phyloP scores from a whole-genome alignment of 139 green algal species.

The Coelastrella sp. region DNA sequence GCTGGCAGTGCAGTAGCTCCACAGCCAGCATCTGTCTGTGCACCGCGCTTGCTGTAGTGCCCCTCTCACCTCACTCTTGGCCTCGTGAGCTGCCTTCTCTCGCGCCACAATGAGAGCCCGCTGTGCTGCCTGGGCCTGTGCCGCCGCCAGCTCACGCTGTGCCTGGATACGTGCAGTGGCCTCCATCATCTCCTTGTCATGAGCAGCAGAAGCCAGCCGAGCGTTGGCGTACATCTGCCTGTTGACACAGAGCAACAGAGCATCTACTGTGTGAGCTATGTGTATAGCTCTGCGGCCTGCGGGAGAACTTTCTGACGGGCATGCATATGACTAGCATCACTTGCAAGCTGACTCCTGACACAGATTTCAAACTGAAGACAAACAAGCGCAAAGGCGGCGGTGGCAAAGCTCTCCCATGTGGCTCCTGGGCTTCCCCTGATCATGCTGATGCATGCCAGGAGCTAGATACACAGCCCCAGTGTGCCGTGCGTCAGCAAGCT shows the following conservation, averaged over 20 bases:
- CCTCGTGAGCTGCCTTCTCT: slow-evolving; percentile 84
- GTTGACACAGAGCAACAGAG: background rate
- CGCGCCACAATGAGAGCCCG: slow-evolving; percentile 73
- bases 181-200: slow-evolving; percentile 83
- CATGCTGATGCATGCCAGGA: background rate
- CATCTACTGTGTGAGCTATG: no score
- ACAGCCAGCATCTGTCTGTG: no score
- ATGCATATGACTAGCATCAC: no score
- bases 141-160: slow-evolving; percentile 63
- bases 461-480: background rate
- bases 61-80: slow-evolving; percentile 30
- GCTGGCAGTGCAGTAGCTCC: no score
- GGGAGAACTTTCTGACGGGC: no score
- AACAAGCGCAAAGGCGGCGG: no score
- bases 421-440: no score
- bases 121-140: slow-evolving; percentile 73
- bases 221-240: slow-evolving; percentile 83
- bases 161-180: slow-evolving; percentile 65
- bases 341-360: no score
- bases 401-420: no score
- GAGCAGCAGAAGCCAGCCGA: slow-evolving; percentile 68
- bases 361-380: no score
- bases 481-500: background rate
- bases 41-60: no score
- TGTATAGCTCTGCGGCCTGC: no score